Conservation (phyloP, 257 asterid species). For the Penstemon newberryi region DNA sequence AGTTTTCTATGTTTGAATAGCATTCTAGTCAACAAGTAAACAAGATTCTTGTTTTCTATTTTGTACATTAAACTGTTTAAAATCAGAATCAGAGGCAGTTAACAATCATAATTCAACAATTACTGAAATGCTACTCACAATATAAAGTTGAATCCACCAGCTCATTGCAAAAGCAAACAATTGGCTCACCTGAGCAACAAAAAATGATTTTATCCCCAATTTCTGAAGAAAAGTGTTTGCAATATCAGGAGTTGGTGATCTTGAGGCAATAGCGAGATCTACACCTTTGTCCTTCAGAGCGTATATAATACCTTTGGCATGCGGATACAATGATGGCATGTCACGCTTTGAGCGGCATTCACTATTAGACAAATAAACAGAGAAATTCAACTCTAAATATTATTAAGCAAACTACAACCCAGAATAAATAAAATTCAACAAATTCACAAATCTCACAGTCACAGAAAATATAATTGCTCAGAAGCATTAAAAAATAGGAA, state of each 20-base stretch:
- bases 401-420: constrained; percentile 1
- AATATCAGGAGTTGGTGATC: constrained; percentile 80
- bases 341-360: constrained; percentile 68
- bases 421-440: not conserved
- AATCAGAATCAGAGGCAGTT: constrained; percentile 1
- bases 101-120: not conserved
- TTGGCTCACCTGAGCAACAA: constrained; percentile 71
- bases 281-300: constrained; percentile 66
- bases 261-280: constrained; percentile 57
- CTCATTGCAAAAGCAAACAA: not conserved
- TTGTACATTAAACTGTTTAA: not conserved
- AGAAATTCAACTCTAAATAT: constrained; percentile 16
- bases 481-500: not conserved
- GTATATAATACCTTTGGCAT: constrained; percentile 53
- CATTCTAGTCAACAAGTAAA: not conserved
- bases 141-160: constrained; percentile 3
- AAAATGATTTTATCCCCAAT: constrained; percentile 72
- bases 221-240: constrained; percentile 73
- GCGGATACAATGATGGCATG: constrained; percentile 53
- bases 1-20: not conserved
- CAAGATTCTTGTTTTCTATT: not conserved
- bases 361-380: constrained; percentile 39
- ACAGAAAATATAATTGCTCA: not conserved
- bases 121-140: not conserved
- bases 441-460: not conserved